A percentile compares a stretch with the other conserved stretches of the same genome.
Evolutionary conservation across 2,329 filamentous ascomycete genomes (phyloP).

Genomic region (Seiridium cupressi): DNA sequence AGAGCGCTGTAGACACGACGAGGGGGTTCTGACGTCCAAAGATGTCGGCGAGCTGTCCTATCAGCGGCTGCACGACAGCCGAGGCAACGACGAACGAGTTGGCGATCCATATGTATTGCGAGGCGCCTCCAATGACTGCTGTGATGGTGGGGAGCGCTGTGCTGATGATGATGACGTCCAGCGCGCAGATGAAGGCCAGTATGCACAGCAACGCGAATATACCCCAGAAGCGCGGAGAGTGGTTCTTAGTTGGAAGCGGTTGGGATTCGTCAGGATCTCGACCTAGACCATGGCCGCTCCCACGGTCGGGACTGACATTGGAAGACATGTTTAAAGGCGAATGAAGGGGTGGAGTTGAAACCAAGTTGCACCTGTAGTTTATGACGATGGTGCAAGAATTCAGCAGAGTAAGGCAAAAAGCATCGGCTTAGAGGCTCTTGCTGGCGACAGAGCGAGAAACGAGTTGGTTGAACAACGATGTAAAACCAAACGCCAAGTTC

Average conservation of each 20-base stretch:
- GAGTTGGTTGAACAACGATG: too few relatives aligned
- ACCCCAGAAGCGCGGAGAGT: background rate
- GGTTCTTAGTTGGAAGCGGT: background rate
- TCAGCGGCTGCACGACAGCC: background rate
- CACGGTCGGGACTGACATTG: too few relatives aligned
- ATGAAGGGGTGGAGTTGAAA: too few relatives aligned
- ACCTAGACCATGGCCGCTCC: too few relatives aligned
- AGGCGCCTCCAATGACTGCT: background rate
- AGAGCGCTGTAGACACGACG: background rate
- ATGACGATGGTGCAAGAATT: too few relatives aligned
- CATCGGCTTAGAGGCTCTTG: too few relatives aligned
- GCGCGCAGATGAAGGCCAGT: background rate
- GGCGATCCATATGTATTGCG: slow-evolving; percentile 3
- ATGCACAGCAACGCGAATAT: background rate
- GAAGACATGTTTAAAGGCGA: too few relatives aligned
- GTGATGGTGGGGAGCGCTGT: slow-evolving; percentile 3
- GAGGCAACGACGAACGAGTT: slow-evolving; percentile 1
- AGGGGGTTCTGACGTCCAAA: background rate
- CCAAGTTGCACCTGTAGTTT: too few relatives aligned
- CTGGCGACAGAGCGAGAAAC: too few relatives aligned
- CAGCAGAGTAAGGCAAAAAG: too few relatives aligned
- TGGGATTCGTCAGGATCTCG: too few relatives aligned
- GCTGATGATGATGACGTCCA: slow-evolving; percentile 1
- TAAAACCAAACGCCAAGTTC: too few relatives aligned
- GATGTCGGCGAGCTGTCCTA: background rate